phyloP scores from a whole-genome alignment of 2,329 filamentous ascomycete species.

The Xylaria sp. region DNA sequence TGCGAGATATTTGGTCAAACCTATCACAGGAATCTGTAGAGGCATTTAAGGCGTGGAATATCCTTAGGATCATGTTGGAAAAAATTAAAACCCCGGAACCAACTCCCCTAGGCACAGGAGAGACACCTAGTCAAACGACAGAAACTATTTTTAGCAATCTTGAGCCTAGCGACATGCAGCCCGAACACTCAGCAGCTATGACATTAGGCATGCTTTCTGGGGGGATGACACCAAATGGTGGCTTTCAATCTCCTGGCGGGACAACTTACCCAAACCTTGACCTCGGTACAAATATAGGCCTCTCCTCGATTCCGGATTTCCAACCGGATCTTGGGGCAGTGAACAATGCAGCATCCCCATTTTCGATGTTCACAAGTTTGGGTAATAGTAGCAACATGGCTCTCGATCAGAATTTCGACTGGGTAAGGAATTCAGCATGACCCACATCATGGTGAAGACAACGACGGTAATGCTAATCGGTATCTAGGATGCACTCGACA shows the following conservation, averaged over 20 bases:
- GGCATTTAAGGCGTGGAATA: slow-evolving; percentile 84
- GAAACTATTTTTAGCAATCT: slow-evolving; percentile 47
- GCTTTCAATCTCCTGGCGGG: slow-evolving; percentile 54
- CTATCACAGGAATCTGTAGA: slow-evolving; percentile 84
- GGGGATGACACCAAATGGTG: slow-evolving; percentile 49
- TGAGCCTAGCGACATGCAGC: slow-evolving; percentile 48
- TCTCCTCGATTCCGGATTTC: slow-evolving; percentile 52
- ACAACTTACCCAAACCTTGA: slow-evolving; percentile 58
- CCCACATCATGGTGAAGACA: neutral
- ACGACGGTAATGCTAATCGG: slow-evolving; percentile 44
- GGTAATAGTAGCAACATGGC: slow-evolving; percentile 55
- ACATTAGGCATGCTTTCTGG: slow-evolving; percentile 58
- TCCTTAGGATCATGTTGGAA: slow-evolving; percentile 85
- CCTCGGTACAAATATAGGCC: slow-evolving; percentile 50
- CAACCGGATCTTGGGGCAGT: slow-evolving; percentile 50
- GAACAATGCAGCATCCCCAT: slow-evolving; percentile 57
- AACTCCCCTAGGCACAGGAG: slow-evolving; percentile 33
- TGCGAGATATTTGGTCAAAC: slow-evolving; percentile 82
- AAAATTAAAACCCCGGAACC: slow-evolving; percentile 71
- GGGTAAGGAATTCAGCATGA: slow-evolving; percentile 57
- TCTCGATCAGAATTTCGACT: slow-evolving; percentile 66
- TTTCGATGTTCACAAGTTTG: slow-evolving; percentile 64
- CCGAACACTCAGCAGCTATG: slow-evolving; percentile 56
- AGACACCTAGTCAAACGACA: slow-evolving; percentile 32
- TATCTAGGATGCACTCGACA: slow-evolving; percentile 65